Evolutionary conservation across 495 filamentous ascomycete species (phyloP).

Genomic region (Tuber melanosporum): DNA sequence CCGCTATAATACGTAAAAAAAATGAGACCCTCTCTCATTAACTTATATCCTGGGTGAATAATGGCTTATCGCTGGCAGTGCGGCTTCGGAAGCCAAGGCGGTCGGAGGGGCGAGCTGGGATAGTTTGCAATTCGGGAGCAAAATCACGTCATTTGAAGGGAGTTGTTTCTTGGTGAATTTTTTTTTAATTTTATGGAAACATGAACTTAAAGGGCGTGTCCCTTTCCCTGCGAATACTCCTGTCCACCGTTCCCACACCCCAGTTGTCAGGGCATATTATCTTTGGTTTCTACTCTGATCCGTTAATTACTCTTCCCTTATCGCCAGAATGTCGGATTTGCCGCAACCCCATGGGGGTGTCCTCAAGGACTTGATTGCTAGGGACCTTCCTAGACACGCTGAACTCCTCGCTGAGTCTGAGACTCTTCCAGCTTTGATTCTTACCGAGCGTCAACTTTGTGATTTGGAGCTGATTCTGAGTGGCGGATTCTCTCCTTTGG

Average conservation of each 20-base stretch:
- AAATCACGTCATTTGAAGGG: slow-evolving; percentile 30
- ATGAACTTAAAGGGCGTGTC: not conserved
- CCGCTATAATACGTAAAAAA: not conserved
- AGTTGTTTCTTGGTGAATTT: not conserved
- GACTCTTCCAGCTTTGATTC: slow-evolving; percentile 71
- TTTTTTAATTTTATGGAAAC: not conserved
- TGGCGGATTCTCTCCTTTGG: slow-evolving; percentile 93
- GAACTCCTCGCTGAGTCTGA: slow-evolving; percentile 79
- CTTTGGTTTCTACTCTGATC: not conserved
- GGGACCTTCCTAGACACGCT: slow-evolving; percentile 70
- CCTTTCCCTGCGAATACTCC: slow-evolving; percentile 4
- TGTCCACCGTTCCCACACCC: not conserved
- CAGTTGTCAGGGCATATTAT: not conserved
- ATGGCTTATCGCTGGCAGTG: not conserved
- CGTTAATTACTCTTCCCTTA: not conserved
- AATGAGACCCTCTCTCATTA: not conserved
- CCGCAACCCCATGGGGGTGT: slow-evolving; percentile 81
- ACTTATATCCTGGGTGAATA: not conserved
- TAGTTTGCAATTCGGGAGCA: not conserved
- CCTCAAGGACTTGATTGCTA: slow-evolving; percentile 91
- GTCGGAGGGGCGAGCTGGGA: not conserved
- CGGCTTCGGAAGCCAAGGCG: not conserved
- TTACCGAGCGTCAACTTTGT: slow-evolving; percentile 91
- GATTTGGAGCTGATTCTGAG: slow-evolving; percentile 94
- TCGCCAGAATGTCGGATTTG: slow-evolving; percentile 32